These are phyloP conservation scores for Phytophthora constricta DNA, from an alignment of 352 stramenopile genomes.

Conservation along the genomic window DNA sequence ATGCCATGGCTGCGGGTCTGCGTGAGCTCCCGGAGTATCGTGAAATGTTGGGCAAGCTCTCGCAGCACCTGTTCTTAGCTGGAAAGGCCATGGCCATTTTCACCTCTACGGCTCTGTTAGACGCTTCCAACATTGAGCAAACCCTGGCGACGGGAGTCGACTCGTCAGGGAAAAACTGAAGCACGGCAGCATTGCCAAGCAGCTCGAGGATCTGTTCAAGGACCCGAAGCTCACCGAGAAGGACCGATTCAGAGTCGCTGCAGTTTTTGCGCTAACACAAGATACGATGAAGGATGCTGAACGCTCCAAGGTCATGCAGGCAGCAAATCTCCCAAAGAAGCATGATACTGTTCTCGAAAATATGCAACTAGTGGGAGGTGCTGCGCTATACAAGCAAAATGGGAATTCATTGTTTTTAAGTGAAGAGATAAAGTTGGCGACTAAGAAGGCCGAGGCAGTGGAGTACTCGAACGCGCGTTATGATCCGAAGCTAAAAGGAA, in stretches of 20 bases:
- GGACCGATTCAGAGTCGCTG: conserved; percentile 91
- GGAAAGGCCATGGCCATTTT: conserved; percentile 95
- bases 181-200: conserved; percentile 78
- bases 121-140: conserved; percentile 95
- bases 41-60: conserved; percentile 95
- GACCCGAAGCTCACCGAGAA: conserved; percentile 77
- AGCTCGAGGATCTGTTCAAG: conserved; percentile 90
- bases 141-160: conserved; percentile 94
- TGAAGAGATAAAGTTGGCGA: conserved; percentile 72
- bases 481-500: conserved; percentile 73
- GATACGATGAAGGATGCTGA: conserved; percentile 88
- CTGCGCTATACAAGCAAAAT: conserved; percentile 70
- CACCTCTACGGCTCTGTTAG: conserved; percentile 85
- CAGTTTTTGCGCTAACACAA: conserved; percentile 95
- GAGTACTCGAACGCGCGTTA: conserved; percentile 86
- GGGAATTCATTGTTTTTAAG: conserved; percentile 56
- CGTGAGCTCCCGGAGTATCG: conserved; percentile 95
- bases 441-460: conserved; percentile 63
- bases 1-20: conserved; percentile 92
- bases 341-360: conserved; percentile 71
- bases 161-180: conserved; percentile 93
- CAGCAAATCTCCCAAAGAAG: conserved; percentile 81
- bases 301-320: conserved; percentile 84
- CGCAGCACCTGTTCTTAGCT: conserved; percentile 94
- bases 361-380: conserved; percentile 63